Evolutionary conservation across 2,329 filamentous ascomycete species (phyloP).

Genomic region (Sporothrix pallida): DNA sequence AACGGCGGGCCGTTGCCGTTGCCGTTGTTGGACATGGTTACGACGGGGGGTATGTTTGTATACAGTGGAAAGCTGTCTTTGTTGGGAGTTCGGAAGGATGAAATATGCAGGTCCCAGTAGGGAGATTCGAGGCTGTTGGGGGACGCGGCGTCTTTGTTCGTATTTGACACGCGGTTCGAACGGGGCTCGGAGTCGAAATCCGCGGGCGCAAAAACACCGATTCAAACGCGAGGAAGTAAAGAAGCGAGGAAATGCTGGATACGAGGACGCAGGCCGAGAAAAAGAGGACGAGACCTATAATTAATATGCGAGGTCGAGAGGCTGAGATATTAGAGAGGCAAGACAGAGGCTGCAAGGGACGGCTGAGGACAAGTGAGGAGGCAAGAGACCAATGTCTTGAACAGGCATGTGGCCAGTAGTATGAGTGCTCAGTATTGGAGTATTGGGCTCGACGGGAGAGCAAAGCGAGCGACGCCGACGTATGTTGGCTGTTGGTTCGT

Average conservation of each 20-base stretch:
- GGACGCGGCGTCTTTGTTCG: not conserved
- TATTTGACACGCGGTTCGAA: not conserved
- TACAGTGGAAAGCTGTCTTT: not conserved
- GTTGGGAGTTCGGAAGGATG: not conserved
- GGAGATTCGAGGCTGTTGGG: not conserved
- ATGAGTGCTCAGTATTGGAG: not conserved
- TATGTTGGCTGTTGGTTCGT: too few relatives aligned
- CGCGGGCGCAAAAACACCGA: not conserved
- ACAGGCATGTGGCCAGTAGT: constrained; percentile 14
- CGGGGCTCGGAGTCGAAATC: constrained; percentile 4
- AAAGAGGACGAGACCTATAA: not conserved
- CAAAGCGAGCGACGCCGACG: not conserved
- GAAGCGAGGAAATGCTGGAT: not conserved
- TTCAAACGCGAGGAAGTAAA: too few relatives aligned
- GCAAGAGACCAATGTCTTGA: constrained; percentile 21
- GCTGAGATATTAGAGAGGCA: not conserved
- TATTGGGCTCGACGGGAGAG: not conserved
- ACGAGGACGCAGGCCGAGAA: not conserved
- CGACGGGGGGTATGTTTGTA: not conserved
- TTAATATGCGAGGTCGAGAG: constrained; percentile 16
- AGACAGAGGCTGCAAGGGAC: constrained; percentile 13
- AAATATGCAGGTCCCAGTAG: not conserved
- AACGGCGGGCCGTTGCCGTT: constrained; percentile 48
- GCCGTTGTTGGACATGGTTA: constrained; percentile 33
- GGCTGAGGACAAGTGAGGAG: constrained; percentile 3